A percentile compares a stretch with the other conserved stretches of the same genome.
Conservation (phyloP, 1,284 basidiomycete genomes). For the Thecaphora frezii region DNA sequence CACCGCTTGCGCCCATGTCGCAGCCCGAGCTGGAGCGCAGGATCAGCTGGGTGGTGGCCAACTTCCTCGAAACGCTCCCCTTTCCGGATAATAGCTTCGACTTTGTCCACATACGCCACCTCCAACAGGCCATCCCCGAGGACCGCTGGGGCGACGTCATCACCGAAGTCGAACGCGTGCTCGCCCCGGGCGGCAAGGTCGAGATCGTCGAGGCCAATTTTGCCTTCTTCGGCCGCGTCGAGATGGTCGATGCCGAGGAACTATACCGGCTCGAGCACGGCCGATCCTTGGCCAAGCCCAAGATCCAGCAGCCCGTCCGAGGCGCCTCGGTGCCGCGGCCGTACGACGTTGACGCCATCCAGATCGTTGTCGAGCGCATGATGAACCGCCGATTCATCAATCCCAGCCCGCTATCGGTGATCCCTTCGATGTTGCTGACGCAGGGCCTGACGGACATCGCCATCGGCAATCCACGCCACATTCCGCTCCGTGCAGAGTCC, state of each 20-base stretch:
- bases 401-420: conserved; percentile 21
- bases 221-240: conserved; percentile 33
- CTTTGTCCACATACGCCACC: conserved; percentile 41
- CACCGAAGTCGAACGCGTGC: conserved; percentile 23
- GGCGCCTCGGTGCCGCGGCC: background rate
- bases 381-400: conserved; percentile 42
- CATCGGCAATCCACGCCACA: conserved; percentile 32
- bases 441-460: conserved; percentile 28
- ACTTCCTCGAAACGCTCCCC: conserved; percentile 41
- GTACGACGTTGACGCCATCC: conserved; percentile 28
- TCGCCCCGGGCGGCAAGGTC: conserved; percentile 39
- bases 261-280: conserved; percentile 28
- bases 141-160: conserved; percentile 39
- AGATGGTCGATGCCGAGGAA: conserved; percentile 26
- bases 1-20: conserved; percentile 16
- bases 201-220: conserved; percentile 40
- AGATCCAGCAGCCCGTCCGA: conserved; percentile 23
- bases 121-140: conserved; percentile 34
- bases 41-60: conserved; percentile 48
- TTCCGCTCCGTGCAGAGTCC: conserved; percentile 39
- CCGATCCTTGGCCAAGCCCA: conserved; percentile 4
- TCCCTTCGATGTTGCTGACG: conserved; percentile 26
- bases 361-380: conserved; percentile 30
- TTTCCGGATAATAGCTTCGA: conserved; percentile 50
- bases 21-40: conserved; percentile 34